Conservation (phyloP, 169 alveolate genomes). For the Plasmodium malariae region DNA sequence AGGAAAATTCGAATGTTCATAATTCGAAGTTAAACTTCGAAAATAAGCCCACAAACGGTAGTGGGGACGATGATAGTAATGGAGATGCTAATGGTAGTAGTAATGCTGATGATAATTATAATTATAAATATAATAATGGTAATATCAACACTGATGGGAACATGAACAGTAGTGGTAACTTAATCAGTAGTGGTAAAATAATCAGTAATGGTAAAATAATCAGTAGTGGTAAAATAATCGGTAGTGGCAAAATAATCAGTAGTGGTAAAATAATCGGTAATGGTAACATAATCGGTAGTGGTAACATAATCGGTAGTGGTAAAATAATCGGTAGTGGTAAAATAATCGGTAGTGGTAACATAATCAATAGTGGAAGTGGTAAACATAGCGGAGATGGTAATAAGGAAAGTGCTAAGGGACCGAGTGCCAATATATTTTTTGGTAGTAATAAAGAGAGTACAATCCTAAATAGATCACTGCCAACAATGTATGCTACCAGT, state of each 20-base stretch:
- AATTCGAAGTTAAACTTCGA: constrained; percentile 11
- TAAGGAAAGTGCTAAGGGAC: not conserved
- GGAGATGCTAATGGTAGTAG: not conserved
- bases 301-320: not conserved
- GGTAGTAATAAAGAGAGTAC: constrained; percentile 7
- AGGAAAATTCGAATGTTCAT: constrained; percentile 14
- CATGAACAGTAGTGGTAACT: not conserved
- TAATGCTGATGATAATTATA: not conserved
- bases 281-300: not conserved
- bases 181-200: constrained; percentile 1
- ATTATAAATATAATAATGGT: not conserved
- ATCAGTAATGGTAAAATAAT: constrained; percentile 14
- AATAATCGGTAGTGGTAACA: constrained; percentile 4
- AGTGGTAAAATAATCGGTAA: constrained; percentile 11
- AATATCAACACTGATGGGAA: not conserved
- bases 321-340: constrained; percentile 14
- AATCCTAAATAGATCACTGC: constrained; percentile 15
- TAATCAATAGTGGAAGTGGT: not conserved
- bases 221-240: not conserved
- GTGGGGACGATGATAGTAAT: not conserved
- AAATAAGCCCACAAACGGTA: no score
- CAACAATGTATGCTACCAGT: not conserved
- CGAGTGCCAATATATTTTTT: not conserved
- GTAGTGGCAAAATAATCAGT: not conserved
- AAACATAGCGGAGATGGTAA: not conserved